phyloP scores from a whole-genome alignment of 1,139 yeast species.

The Taphrina wiesneri region DNA sequence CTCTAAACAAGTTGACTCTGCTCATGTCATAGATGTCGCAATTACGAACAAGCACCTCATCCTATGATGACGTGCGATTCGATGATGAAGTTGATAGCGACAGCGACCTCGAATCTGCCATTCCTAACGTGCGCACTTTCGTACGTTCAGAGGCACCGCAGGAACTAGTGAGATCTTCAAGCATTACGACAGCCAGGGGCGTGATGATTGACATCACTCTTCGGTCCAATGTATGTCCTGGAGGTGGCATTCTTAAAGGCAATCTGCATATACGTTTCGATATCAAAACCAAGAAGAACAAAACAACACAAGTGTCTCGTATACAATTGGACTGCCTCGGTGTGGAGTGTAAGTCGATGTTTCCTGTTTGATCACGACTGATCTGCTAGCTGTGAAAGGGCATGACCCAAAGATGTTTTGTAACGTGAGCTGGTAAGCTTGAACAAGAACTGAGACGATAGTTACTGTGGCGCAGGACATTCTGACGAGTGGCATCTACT shows the following conservation, averaged over 20 bases:
- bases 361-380: not conserved
- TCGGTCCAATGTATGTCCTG: slow-evolving; percentile 9
- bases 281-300: slow-evolving; percentile 11
- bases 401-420: slow-evolving; percentile 20
- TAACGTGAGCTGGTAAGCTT: not conserved
- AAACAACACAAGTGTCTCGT: slow-evolving; percentile 6
- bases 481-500: slow-evolving; percentile 7
- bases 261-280: not conserved
- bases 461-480: slow-evolving; percentile 25
- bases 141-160: slow-evolving; percentile 29
- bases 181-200: slow-evolving; percentile 13
- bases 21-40: not conserved
- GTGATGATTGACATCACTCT: slow-evolving; percentile 10
- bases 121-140: slow-evolving; percentile 21
- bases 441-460: not conserved
- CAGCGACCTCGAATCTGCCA: not conserved
- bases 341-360: slow-evolving; percentile 6
- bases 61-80: not conserved
- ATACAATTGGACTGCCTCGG: slow-evolving; percentile 28
- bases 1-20: not conserved
- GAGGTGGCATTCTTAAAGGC: slow-evolving; percentile 28
- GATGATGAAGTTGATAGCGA: slow-evolving; percentile 6
- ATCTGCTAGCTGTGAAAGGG: slow-evolving; percentile 3
- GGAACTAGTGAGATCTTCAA: slow-evolving; percentile 5
- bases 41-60: not conserved